Evolutionary conservation across 352 stramenopile genomes (phyloP).

Genomic region (Pythium periplocum): DNA sequence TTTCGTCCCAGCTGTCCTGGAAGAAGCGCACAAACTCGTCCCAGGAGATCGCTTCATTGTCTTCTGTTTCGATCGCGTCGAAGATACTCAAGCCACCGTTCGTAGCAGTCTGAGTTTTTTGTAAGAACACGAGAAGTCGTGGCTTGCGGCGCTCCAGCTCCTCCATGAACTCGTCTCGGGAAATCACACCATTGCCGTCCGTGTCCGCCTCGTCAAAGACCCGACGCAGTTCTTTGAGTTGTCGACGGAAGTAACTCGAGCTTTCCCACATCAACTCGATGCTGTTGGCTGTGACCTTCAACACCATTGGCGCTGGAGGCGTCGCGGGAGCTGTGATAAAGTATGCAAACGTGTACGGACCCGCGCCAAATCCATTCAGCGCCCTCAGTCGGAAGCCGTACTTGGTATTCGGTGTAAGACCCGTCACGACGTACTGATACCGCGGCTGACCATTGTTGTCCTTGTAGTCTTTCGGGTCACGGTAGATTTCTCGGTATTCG

Average conservation of each 20-base stretch:
- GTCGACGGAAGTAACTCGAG: constrained; percentile 55
- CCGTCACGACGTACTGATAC: constrained; percentile 64
- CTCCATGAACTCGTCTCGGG: constrained; percentile 82
- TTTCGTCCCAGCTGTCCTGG: constrained; percentile 47
- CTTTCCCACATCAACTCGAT: constrained; percentile 77
- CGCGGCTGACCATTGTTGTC: constrained; percentile 75
- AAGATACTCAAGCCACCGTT: constrained; percentile 62
- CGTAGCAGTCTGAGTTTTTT: constrained; percentile 38
- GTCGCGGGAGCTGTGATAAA: constrained; percentile 78
- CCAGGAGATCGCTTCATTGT: constrained; percentile 87
- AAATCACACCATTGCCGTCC: constrained; percentile 70
- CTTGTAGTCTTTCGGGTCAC: constrained; percentile 83
- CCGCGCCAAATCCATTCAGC: constrained; percentile 88
- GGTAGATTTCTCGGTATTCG: constrained; percentile 77
- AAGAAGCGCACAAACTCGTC: constrained; percentile 81
- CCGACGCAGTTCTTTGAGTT: constrained; percentile 64
- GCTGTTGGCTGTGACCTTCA: constrained; percentile 58
- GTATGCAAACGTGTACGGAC: constrained; percentile 77
- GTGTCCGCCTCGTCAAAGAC: constrained; percentile 81
- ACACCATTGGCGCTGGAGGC: constrained; percentile 60
- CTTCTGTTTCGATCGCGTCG: constrained; percentile 86
- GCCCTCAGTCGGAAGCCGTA: constrained; percentile 88
- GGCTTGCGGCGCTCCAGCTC: constrained; percentile 76
- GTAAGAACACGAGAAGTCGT: constrained; percentile 66
- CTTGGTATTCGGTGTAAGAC: constrained; percentile 79